phyloP scores from a whole-genome alignment of 176 grass and related monocot genomes.

The Chloris gayana region DNA sequence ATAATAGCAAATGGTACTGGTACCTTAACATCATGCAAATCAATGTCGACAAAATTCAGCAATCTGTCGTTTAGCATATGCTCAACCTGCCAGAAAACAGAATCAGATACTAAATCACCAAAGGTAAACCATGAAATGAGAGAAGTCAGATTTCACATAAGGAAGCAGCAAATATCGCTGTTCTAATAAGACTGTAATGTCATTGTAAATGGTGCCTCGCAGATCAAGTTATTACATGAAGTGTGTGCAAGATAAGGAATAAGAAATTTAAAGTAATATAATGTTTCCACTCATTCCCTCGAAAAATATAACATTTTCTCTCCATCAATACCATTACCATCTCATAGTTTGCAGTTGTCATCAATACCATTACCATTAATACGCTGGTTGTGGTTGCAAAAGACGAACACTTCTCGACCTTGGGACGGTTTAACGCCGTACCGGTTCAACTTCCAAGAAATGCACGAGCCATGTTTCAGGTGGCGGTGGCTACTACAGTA shows the following conservation, averaged over 20 bases:
- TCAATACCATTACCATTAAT: not conserved
- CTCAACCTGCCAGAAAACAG: constrained; percentile 65
- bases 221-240: constrained; percentile 16
- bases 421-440: too few species aligned
- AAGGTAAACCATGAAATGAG: constrained; percentile 24
- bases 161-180: not conserved
- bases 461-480: too few species aligned
- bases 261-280: not conserved
- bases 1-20: constrained; percentile 35
- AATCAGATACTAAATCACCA: constrained; percentile 35
- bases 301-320: too few species aligned
- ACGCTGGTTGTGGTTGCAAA: too few species aligned
- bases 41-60: constrained; percentile 85
- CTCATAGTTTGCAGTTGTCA: not conserved
- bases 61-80: constrained; percentile 96
- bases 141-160: not conserved
- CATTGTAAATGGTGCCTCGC: not conserved
- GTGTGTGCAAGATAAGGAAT: not conserved
- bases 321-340: constrained; percentile 8
- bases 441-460: too few species aligned
- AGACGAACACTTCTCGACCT: too few species aligned
- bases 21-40: constrained; percentile 98
- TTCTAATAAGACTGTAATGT: constrained; percentile 16
- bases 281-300: not conserved
- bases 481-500: too few species aligned